Base-by-base conservation (phyloP, 306 rosid genomes). In the Cicer cuneatum region DNA sequence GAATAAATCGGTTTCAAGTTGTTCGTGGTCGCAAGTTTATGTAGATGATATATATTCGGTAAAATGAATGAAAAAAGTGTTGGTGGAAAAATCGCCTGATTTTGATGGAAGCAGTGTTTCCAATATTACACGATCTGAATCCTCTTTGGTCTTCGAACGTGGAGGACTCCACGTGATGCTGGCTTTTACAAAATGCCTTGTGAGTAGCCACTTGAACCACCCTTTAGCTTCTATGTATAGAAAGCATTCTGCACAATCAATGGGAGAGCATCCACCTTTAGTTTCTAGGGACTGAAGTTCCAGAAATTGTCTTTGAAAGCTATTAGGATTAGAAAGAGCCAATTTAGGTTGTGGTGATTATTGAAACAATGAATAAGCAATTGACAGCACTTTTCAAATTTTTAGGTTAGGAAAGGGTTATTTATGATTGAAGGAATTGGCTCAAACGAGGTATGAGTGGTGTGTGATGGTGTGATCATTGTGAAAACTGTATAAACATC, bases 31-130 rank as follows among this genome's bases (percentile, higher is more conserved):
- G n/a, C 24, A 11, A 35, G 60, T 8, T 43, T 79, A 63, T 16
- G 87, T 81, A 64, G 93, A 87, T 79, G 99, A 87, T 62, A 67
- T 29, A 29, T 90, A 65, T 92, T 94, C 84, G 90, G 89, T 71
- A 91, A 83, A 73, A 76, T 79, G 75, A 83, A 87, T 45, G 80
- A 78, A 54, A 84, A 73, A 58, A 71, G 80, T 67, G 86, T 80
- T 68, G 85, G 85, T 2, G 39, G 3, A 29, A 29, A 29, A 29
- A 29, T 29, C 35, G 35, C 5, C 35, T 29, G 35, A 29, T 29
- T 29, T 29, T 29, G 35, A 29, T 29, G 35, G 35, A 29, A 29
- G 35, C 35, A 29, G 35, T 5, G 35, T 29, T 29, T 29, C 33
- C 33, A 29, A 29, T 29, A 29, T 29, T 29, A 29, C 33, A 29